Base-by-base conservation (phyloP, 2,329 filamentous ascomycete genomes). In the Aspergillus jensenii region DNA sequence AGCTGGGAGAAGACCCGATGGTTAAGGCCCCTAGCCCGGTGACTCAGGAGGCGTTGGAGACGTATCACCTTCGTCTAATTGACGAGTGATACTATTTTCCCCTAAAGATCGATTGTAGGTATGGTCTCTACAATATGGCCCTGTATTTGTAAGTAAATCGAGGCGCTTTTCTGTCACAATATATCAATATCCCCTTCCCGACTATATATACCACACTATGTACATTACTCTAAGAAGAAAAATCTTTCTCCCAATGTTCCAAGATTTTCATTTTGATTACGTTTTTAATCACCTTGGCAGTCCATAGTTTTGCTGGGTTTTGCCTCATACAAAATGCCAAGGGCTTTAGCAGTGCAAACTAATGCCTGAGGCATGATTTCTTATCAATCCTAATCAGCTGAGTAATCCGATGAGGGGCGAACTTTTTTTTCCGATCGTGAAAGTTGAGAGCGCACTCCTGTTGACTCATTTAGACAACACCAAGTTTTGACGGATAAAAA, bases 1-100 rank as follows among this genome's bases (percentile, higher is more conserved):
- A 87, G 71, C 93, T 93, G 0, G 90, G 95, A 0, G 90, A 96
- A 70, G 95, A 99, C 76, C 75, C 86, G 56, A 84, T 96, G 74
- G 91, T 96, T 3, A 87, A 85, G 66, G 90, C 90, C 61, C 95
- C 95, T 0, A 87, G 87, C 51, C 74, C 73, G 62, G 80, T 96
- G 62, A 90, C 83, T 0, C 76, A 84, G 58, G 83, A 84, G 60
- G 81, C 84, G 59, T 72, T 87, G 67, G 72, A 77, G 61, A 84
- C 81, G 2, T 89, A 89, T 77, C 83, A 87, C 68, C 67, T 89
- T 55, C 66, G 69, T 58, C 62, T 78, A 33, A 69, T 66, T 48
- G 62, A 71, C 45, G 40, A 58, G 51, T 40, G 15, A 56, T 31
- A 8, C 6, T 31, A 25, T 23, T 12, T 11, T 11, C 31, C 11